Evolutionary conservation across 371 early-diverging fungal genomes (phyloP).

Genomic region (Mortierella sp.): DNA sequence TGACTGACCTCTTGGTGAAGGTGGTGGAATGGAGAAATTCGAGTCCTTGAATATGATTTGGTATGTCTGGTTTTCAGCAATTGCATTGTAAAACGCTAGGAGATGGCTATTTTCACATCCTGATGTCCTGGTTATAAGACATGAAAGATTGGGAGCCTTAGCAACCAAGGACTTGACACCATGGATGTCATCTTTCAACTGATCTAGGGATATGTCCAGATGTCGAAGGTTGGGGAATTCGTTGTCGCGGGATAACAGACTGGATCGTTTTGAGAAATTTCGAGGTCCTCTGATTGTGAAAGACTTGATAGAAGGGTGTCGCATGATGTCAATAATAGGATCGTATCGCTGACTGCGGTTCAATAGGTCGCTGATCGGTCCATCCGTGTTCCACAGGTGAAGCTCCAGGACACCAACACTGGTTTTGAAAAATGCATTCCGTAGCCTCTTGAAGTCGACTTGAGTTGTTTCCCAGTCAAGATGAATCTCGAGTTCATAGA

Average conservation of each 20-base stretch:
- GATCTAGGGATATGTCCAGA: not conserved
- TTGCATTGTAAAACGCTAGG: not conserved
- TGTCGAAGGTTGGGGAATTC: not conserved
- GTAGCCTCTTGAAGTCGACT: too few species aligned
- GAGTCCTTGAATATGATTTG: not conserved
- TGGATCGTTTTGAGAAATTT: not conserved
- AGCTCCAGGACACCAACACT: too few species aligned
- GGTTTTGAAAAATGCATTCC: too few species aligned
- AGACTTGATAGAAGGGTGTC: not conserved
- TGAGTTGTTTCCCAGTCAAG: too few species aligned
- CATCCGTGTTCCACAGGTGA: too few species aligned
- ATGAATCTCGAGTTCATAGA: too few species aligned
- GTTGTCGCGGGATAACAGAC: not conserved
- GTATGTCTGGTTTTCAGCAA: not conserved
- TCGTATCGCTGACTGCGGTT: not conserved
- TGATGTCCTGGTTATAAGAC: not conserved
- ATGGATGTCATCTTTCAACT: not conserved
- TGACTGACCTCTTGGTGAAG: too few species aligned
- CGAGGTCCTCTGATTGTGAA: not conserved
- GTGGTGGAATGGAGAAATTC: too few species aligned
- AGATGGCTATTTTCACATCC: not conserved
- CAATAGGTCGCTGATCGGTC: not conserved
- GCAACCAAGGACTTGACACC: not conserved
- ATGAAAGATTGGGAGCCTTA: not conserved
- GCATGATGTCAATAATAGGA: not conserved